Evolutionary conservation across 768 basidiomycete species (phyloP), one percentile per base, ranked within the genome.

Genomic region (Suillus subluteus): DNA sequence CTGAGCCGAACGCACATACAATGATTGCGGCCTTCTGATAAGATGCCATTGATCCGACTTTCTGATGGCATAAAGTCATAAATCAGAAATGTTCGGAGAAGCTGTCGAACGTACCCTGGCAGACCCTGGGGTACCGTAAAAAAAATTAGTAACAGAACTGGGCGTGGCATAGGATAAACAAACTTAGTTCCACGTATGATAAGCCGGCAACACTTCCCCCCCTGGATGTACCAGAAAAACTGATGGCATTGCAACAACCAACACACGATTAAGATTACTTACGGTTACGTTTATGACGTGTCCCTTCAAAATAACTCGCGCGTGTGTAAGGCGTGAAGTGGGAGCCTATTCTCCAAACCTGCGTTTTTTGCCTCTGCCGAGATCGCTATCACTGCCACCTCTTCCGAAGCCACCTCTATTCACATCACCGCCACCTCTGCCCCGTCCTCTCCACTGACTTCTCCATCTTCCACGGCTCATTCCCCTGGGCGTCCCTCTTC

Each of bases 391-490:
- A 54, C 52, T 18, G 52, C 30, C 52, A 54, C 30, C 38, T 21
- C 63, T 26, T 58, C 35, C 56, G n/a, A 16, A 30, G 9, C 62
- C 23, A 23, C 30, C 38, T 21, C 63, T 26, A 59, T 32, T 58
- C 16, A 18, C 40, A 16, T 15, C 78, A 66, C 80, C 79, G 67
- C 80, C 79, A 68, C 85, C 84, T 41, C 84, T 81, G 50, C 84
- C 86, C 64, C 88, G 86, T 65, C 85, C 83, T 37, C 44, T 59
- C 64, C 52, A 59, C 4, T 59, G 58, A 18, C 40, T 37, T 52
- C 50, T 23, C 46, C 64, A 21, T 15, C 65, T 41, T 43, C 65
- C 65, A 13, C 50, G 38, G 43, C 43, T 35, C 46, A 6, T 35
- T 23, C 58, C 58, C 40, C 58, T 54, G 16, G 35, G 13, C 35